Conservation (phyloP, 495 filamentous ascomycete species). For the Penicillium silybi region DNA sequence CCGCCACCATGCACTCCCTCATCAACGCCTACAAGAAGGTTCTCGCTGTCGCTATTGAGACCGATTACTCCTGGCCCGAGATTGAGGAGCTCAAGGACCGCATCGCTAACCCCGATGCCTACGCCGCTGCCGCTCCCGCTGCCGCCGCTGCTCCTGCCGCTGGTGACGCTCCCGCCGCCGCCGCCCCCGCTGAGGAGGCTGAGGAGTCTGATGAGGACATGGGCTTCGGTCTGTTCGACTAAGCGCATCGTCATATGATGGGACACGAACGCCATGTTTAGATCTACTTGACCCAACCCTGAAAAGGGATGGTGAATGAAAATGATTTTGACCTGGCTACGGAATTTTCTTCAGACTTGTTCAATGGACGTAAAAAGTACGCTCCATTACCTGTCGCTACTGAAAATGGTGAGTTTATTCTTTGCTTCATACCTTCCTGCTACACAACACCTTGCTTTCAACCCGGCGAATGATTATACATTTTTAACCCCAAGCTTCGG, state of each 20-base stretch:
- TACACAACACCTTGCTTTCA: not conserved
- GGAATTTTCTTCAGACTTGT: conserved; percentile 16
- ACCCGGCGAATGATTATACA: conserved; percentile 49
- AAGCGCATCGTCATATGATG: conserved; percentile 32
- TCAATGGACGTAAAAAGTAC: conserved; percentile 39
- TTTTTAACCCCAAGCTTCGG: conserved; percentile 57
- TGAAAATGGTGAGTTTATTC: conserved; percentile 29
- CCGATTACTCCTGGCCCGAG: conserved; percentile 90
- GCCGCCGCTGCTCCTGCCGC: conserved; percentile 50
- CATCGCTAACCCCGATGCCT: conserved; percentile 96
- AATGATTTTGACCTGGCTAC: conserved; percentile 34
- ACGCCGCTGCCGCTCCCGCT: conserved; percentile 73
- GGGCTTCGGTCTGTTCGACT: conserved; percentile 59
- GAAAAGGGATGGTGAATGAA: conserved; percentile 30
- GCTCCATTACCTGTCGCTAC: conserved; percentile 31
- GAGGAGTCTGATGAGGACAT: conserved; percentile 49
- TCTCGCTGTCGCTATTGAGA: conserved; percentile 83
- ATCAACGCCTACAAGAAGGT: conserved; percentile 98
- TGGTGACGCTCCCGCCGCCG: conserved; percentile 48
- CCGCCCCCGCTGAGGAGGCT: conserved; percentile 50
- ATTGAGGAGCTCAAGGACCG: conserved; percentile 98
- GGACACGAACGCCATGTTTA: conserved; percentile 42
- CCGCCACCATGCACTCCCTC: conserved; percentile 89
- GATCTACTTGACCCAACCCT: conserved; percentile 31
- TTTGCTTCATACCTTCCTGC: conserved; percentile 1